phyloP scores from a whole-genome alignment of 805 yeast species.

The Candida multigemmis region DNA sequence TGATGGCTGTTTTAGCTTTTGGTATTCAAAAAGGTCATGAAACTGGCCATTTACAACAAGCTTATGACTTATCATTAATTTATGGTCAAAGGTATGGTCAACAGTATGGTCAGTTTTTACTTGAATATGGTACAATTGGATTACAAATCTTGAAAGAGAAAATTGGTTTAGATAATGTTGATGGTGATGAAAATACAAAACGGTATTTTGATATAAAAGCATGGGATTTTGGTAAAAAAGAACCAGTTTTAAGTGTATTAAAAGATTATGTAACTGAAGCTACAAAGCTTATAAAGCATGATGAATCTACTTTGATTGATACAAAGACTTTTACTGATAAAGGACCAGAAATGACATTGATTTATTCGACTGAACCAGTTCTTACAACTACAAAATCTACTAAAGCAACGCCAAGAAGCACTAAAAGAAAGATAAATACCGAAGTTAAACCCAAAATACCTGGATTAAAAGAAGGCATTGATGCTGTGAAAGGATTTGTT shows the following conservation, averaged over 20 bases:
- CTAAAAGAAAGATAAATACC: too few species aligned
- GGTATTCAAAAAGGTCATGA: conserved; percentile 25
- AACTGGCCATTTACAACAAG: conserved; percentile 22
- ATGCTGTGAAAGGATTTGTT: conserved; percentile 1
- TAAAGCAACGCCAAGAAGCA: too few species aligned
- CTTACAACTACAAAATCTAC: too few species aligned
- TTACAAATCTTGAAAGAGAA: conserved; percentile 19
- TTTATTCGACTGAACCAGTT: too few species aligned
- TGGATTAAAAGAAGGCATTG: too few species aligned
- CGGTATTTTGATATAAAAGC: conserved; percentile 14
- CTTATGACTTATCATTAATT: conserved; percentile 9
- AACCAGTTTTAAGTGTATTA: background rate
- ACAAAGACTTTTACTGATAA: too few species aligned
- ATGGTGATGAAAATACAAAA: conserved; percentile 11
- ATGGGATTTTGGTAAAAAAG: conserved; percentile 7
- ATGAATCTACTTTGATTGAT: conserved; percentile 1
- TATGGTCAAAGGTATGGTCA: conserved; percentile 7
- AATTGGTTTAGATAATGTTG: conserved; percentile 12
- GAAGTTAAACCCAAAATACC: too few species aligned
- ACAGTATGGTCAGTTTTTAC: conserved; percentile 1
- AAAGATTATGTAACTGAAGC: background rate
- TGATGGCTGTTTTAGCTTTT: conserved; percentile 22
- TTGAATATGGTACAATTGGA: conserved; percentile 10
- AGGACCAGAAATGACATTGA: too few species aligned
- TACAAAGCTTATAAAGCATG: background rate